These are phyloP conservation scores for Tuber umbilicatum DNA, from an alignment of 495 filamentous ascomycete species.

Conservation along the genomic window DNA sequence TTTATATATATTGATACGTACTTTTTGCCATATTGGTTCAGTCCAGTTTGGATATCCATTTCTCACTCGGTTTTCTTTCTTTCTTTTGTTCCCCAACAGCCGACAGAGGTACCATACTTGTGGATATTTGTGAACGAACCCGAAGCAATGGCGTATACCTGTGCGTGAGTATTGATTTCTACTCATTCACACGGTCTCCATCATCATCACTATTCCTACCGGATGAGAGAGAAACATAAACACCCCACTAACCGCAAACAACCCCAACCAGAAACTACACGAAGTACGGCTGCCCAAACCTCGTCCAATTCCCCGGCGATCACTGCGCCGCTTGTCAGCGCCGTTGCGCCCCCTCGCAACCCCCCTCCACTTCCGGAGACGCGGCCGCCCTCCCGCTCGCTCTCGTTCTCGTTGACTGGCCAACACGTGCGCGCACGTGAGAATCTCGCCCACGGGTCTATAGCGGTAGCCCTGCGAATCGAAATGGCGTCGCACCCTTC, in stretches of 20 bases:
- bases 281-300: background rate
- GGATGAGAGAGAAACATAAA: no score
- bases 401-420: background rate
- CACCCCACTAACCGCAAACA: background rate
- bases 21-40: background rate
- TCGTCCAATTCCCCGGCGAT: constrained; percentile 5
- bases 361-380: background rate
- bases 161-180: background rate
- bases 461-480: background rate
- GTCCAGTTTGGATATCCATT: background rate
- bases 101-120: background rate
- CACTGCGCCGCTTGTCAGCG: background rate
- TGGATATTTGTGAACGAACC: background rate
- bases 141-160: background rate
- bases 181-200: background rate
- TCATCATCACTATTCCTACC: background rate
- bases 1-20: background rate
- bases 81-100: background rate
- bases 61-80: background rate
- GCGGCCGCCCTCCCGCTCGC: background rate
- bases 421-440: background rate
- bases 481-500: no score
- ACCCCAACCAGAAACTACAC: background rate
- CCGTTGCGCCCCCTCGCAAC: background rate
- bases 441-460: background rate